Conservation (phyloP, 805 yeast genomes). For the Sugiyamaella americana region DNA sequence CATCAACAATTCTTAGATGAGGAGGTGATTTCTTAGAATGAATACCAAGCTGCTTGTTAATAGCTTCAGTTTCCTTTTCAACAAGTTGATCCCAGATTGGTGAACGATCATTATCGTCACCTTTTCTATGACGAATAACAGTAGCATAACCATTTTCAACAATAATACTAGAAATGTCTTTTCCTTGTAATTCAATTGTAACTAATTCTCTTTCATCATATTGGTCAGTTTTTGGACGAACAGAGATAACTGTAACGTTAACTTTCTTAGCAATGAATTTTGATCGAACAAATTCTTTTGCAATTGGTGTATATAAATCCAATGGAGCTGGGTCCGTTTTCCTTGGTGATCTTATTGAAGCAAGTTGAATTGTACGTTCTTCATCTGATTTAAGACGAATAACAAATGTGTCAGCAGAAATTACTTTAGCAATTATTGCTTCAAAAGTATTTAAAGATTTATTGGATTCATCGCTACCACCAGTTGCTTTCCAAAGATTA, state of each 20-base stretch:
- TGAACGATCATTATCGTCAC: slow-evolving; percentile 59
- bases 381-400: slow-evolving; percentile 42
- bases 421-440: slow-evolving; percentile 53
- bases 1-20: slow-evolving; percentile 63
- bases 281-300: slow-evolving; percentile 70
- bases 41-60: slow-evolving; percentile 53
- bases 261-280: slow-evolving; percentile 66
- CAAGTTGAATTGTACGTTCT: slow-evolving; percentile 63
- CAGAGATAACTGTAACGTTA: slow-evolving; percentile 54
- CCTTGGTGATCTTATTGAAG: slow-evolving; percentile 73
- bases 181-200: slow-evolving; percentile 47
- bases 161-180: slow-evolving; percentile 54
- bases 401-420: slow-evolving; percentile 63
- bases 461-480: slow-evolving; percentile 26
- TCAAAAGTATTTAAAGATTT: slow-evolving; percentile 43
- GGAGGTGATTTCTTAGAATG: slow-evolving; percentile 53
- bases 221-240: slow-evolving; percentile 53
- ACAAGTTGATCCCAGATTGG: slow-evolving; percentile 70
- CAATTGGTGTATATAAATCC: slow-evolving; percentile 53
- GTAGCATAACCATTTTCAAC: slow-evolving; percentile 66
- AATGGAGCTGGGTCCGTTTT: slow-evolving; percentile 46
- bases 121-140: slow-evolving; percentile 73
- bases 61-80: slow-evolving; percentile 61
- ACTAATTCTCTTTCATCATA: slow-evolving; percentile 64
- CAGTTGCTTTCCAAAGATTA: slow-evolving; percentile 49